phyloP scores from a whole-genome alignment of 208 protist species.

The Trypanosoma melophagium region DNA sequence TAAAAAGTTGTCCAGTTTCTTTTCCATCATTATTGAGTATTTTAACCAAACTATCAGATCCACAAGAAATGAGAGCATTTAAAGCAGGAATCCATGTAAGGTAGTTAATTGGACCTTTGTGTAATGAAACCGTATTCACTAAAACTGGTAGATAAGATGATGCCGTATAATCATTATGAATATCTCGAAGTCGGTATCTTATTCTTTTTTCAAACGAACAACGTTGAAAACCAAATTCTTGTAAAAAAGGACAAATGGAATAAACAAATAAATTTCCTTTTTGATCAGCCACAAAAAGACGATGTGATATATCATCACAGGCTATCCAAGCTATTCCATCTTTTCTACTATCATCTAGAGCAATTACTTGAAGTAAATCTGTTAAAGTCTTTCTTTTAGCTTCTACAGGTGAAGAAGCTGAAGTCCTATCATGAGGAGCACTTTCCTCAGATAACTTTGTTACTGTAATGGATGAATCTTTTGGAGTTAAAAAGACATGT shows the following conservation, averaged over 20 bases:
- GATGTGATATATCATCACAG: constrained; percentile 53
- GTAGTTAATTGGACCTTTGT: constrained; percentile 7
- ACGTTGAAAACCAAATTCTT: constrained; percentile 36
- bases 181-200: constrained; percentile 22
- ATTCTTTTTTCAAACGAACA: constrained; percentile 36
- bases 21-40: constrained; percentile 40
- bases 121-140: constrained; percentile 1
- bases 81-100: constrained; percentile 44
- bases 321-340: constrained; percentile 41
- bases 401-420: neutral
- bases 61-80: constrained; percentile 42
- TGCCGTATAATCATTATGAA: neutral
- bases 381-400: neutral
- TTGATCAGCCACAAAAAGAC: constrained; percentile 63
- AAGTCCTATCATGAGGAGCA: neutral
- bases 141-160: constrained; percentile 2
- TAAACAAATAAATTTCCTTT: constrained; percentile 58
- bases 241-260: constrained; percentile 48
- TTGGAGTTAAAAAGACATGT: neutral
- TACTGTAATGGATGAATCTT: neutral
- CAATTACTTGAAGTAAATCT: constrained; percentile 13
- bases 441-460: neutral
- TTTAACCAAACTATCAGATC: constrained; percentile 52
- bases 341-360: neutral
- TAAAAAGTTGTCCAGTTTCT: constrained; percentile 39